Conservation (phyloP, 2,329 filamentous ascomycete genomes). For the Aspergillus transmontanensis region DNA sequence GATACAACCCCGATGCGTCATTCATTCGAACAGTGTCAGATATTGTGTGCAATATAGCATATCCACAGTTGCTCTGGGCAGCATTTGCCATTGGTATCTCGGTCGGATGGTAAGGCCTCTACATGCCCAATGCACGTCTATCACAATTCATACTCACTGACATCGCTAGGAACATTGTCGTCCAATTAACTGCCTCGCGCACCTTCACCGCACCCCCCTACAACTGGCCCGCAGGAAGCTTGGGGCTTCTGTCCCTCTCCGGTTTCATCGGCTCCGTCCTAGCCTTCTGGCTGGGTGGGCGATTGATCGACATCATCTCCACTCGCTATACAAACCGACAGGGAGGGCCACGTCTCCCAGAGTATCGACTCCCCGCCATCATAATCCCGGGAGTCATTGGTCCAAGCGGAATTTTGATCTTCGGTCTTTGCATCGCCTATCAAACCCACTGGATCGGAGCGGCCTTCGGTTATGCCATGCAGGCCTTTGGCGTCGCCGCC, state of each 20-base stretch:
- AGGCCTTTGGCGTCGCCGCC: conserved; percentile 30
- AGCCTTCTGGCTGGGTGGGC: conserved; percentile 31
- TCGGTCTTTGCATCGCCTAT: conserved; percentile 27
- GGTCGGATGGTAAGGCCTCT: conserved; percentile 25
- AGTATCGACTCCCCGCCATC: conserved; percentile 32
- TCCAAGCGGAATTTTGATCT: conserved; percentile 27
- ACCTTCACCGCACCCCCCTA: conserved; percentile 31
- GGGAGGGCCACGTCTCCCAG: conserved; percentile 25
- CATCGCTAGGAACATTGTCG: conserved; percentile 31
- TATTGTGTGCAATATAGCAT: conserved; percentile 25
- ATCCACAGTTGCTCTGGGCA: conserved; percentile 31
- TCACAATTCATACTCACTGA: not conserved
- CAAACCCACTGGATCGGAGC: conserved; percentile 28
- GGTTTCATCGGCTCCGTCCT: conserved; percentile 29
- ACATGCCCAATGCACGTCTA: not conserved
- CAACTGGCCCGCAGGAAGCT: conserved; percentile 25
- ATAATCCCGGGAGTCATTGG: conserved; percentile 28
- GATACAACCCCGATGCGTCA: conserved; percentile 26
- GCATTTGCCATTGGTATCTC: conserved; percentile 30
- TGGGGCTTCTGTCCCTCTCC: conserved; percentile 29
- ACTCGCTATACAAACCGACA: conserved; percentile 26
- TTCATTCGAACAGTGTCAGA: conserved; percentile 26
- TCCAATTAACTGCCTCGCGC: conserved; percentile 29
- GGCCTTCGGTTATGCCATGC: conserved; percentile 30
- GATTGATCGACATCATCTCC: conserved; percentile 32